A percentile compares a stretch with the other conserved stretches of the same genome.
phyloP scores from a whole-genome alignment of 2,329 filamentous ascomycete species.

The Alternaria panax region DNA sequence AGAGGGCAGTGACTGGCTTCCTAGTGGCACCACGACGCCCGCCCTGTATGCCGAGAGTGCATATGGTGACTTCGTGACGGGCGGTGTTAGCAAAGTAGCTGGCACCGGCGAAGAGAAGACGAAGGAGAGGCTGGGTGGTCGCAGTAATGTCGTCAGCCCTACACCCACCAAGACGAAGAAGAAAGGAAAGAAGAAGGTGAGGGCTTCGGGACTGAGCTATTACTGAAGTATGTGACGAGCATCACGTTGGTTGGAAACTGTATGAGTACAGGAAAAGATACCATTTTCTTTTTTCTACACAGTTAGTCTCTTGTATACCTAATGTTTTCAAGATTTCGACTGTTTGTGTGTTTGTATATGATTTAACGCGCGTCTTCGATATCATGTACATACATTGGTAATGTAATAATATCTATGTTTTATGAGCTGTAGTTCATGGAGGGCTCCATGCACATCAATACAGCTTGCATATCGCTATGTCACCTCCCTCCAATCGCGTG shows the following conservation, averaged over 20 bases:
- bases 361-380: neutral
- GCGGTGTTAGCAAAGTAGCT: constrained; percentile 24
- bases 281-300: neutral
- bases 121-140: constrained; percentile 19
- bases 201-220: constrained; percentile 39
- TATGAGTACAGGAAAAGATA: constrained; percentile 6
- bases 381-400: neutral
- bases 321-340: neutral
- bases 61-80: constrained; percentile 30
- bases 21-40: constrained; percentile 31
- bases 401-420: neutral
- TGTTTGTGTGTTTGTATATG: neutral
- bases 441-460: neutral
- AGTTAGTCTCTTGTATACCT: neutral
- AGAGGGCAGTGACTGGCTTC: constrained; percentile 35
- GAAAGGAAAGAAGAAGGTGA: constrained; percentile 35
- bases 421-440: neutral
- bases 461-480: neutral
- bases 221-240: constrained; percentile 32
- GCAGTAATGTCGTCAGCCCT: constrained; percentile 21
- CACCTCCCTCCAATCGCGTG: neutral
- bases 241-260: no score
- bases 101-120: constrained; percentile 14
- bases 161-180: constrained; percentile 33
- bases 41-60: constrained; percentile 21